Evolutionary conservation across 148 eudicot species (phyloP).

Genomic region (Simmondsia chinensis): DNA sequence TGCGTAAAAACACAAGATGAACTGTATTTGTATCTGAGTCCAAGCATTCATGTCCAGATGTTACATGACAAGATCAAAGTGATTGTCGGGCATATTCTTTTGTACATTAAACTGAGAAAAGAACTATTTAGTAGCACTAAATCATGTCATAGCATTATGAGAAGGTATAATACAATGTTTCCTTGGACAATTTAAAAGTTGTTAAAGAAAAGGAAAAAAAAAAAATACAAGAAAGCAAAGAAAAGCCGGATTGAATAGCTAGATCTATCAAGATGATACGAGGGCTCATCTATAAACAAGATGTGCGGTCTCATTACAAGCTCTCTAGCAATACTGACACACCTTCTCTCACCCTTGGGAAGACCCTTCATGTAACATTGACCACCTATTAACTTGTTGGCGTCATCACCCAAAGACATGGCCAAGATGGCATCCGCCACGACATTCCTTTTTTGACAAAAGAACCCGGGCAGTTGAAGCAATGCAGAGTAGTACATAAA

Average conservation of each 20-base stretch:
- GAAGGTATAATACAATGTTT: not conserved
- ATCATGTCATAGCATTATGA: too few relatives aligned
- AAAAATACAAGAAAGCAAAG: not conserved
- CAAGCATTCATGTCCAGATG: too few relatives aligned
- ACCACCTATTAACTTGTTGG: slow-evolving; percentile 91
- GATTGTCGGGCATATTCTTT: too few relatives aligned
- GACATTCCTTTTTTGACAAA: slow-evolving; percentile 60
- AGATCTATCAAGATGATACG: slow-evolving; percentile 97
- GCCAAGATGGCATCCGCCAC: slow-evolving; percentile 91
- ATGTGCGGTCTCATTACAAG: slow-evolving; percentile 92
- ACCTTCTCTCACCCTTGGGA: slow-evolving; percentile 88
- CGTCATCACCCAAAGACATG: slow-evolving; percentile 90
- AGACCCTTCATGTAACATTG: slow-evolving; percentile 96
- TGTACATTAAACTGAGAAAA: too few relatives aligned
- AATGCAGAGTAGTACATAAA: slow-evolving; percentile 91
- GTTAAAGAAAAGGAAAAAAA: not conserved
- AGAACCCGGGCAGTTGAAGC: slow-evolving; percentile 94
- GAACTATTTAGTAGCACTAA: too few relatives aligned
- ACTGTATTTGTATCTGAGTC: too few relatives aligned
- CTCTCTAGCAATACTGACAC: slow-evolving; percentile 93
- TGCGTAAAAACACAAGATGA: too few relatives aligned
- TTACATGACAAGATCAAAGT: too few relatives aligned
- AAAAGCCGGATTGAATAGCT: slow-evolving; percentile 1
- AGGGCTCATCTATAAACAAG: slow-evolving; percentile 92
- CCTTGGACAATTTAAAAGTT: not conserved